Conservation (phyloP, 176 grass and related monocot genomes). For the Oryza longistaminata region DNA sequence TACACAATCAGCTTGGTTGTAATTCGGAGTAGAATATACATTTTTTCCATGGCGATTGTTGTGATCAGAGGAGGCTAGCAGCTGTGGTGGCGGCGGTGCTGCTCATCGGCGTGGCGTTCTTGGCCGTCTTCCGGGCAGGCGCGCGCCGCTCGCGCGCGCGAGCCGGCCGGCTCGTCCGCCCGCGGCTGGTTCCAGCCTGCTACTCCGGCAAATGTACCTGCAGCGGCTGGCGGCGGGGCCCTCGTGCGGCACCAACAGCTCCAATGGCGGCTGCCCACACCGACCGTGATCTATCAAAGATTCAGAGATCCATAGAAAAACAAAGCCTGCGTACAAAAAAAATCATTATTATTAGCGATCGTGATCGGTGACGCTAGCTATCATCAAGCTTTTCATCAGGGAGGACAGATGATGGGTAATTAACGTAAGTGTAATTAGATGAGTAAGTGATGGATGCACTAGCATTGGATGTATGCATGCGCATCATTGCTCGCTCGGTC, state of each 20-base stretch:
- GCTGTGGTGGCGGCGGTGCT: not conserved
- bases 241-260: constrained; percentile 45
- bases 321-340: not conserved
- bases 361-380: not conserved
- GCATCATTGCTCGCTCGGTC: not conserved
- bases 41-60: not conserved
- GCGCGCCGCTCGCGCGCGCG: not conserved
- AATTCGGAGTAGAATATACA: not conserved
- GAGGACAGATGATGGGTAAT: not conserved
- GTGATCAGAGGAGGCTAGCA: not conserved
- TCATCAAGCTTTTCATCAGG: not conserved
- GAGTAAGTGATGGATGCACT: not conserved
- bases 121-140: not conserved
- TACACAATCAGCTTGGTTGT: not conserved
- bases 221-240: constrained; percentile 29
- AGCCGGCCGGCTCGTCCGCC: not conserved
- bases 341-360: not conserved
- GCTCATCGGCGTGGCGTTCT: not conserved
- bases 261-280: constrained; percentile 36
- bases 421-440: not conserved
- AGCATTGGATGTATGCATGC: not conserved
- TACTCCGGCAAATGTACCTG: constrained; percentile 34
- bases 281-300: constrained; percentile 4
- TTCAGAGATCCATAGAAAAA: not conserved
- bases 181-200: not conserved